Conservation (phyloP, 1,139 yeast genomes). For the Blastobotrys raffinosifermentans region DNA sequence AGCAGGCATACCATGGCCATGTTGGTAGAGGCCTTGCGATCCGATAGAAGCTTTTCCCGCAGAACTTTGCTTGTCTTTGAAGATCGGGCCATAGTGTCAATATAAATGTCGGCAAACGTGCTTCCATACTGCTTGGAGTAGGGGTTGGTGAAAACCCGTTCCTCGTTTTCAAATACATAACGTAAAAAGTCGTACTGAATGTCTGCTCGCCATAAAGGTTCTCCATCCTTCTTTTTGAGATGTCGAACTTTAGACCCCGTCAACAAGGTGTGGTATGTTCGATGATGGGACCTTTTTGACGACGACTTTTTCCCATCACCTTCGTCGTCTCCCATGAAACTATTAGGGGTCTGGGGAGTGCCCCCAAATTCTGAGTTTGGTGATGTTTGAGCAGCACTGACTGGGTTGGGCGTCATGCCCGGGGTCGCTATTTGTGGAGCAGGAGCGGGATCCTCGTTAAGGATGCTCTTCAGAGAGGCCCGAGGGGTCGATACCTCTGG, state of each 20-base stretch:
- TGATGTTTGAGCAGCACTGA: no score
- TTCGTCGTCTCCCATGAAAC: background rate
- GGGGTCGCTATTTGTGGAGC: no score
- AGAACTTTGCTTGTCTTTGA: constrained; percentile 78
- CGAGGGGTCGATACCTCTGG: background rate
- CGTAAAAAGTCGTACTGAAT: constrained; percentile 78
- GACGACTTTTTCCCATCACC: background rate
- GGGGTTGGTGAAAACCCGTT: constrained; percentile 64
- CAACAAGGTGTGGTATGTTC: constrained; percentile 27
- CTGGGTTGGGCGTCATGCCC: no score
- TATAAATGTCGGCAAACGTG: constrained; percentile 81
- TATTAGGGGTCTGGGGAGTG: no score
- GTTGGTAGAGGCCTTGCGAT: constrained; percentile 54
- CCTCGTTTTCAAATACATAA: constrained; percentile 56
- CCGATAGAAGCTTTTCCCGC: constrained; percentile 68
- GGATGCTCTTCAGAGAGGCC: constrained; percentile 1
- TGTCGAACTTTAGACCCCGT: constrained; percentile 49
- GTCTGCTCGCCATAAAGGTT: constrained; percentile 83
- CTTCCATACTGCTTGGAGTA: constrained; percentile 31
- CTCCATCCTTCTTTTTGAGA: constrained; percentile 85
- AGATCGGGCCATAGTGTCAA: constrained; percentile 76
- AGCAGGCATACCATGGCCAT: constrained; percentile 79
- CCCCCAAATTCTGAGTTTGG: no score
- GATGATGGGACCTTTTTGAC: constrained; percentile 11
- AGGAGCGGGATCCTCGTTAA: no score